phyloP scores from a whole-genome alignment of 1,284 basidiomycete genomes.

The Wallemia hederae region DNA sequence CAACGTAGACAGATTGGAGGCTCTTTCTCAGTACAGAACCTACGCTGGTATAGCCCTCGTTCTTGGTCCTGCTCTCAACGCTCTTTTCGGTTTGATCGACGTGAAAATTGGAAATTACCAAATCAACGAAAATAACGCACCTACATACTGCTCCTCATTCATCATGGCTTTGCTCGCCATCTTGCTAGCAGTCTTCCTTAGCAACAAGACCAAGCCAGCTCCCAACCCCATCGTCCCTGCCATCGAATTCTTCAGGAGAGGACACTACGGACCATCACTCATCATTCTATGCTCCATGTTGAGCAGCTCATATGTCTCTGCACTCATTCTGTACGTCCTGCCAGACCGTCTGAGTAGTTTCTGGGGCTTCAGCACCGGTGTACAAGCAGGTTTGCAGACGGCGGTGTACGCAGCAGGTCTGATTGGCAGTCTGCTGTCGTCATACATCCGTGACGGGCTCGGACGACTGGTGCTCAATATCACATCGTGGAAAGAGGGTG shows the following conservation, averaged over 20 bases:
- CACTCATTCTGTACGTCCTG: not conserved
- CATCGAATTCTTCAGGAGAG: not conserved
- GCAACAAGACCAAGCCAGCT: not conserved
- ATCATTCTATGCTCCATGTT: not conserved
- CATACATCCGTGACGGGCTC: not conserved
- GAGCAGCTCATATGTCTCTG: not conserved
- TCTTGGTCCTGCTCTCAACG: not conserved
- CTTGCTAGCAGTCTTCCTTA: not conserved
- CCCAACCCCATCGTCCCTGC: not conserved
- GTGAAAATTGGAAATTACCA: not conserved
- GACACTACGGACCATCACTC: not conserved
- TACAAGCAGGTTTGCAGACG: not conserved
- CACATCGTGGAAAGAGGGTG: not conserved
- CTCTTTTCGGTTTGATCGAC: not conserved
- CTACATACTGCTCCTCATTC: not conserved
- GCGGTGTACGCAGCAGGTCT: not conserved
- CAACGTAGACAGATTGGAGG: not conserved
- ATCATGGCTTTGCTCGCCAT: not conserved
- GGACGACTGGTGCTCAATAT: not conserved
- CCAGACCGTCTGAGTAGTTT: not conserved
- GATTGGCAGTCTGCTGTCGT: not conserved
- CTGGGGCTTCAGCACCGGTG: not conserved
- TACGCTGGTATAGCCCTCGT: not conserved
- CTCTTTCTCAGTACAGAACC: not conserved
- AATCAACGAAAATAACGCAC: not conserved